A percentile compares a stretch with the other conserved stretches of the same genome.
These are phyloP conservation scores for Apophysomyces trapeziformis DNA, from an alignment of 371 early-diverging fungal species.

Conservation along the genomic window DNA sequence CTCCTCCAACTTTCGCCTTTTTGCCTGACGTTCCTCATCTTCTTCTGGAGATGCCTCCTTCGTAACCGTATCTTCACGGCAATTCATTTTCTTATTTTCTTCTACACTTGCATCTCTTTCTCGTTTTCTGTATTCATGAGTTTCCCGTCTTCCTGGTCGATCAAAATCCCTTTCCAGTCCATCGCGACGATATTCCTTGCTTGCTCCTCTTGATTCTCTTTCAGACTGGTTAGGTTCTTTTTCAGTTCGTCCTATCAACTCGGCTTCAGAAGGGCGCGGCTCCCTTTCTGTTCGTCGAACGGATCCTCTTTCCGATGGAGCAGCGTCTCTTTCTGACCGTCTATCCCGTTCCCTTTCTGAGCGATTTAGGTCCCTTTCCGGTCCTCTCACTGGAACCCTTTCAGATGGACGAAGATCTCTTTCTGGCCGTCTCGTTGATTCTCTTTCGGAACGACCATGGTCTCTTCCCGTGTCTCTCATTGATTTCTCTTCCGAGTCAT, in stretches of 20 bases:
- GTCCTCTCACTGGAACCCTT: neutral
- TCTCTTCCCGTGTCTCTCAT: no score
- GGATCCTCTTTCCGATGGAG: neutral
- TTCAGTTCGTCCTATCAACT: no score
- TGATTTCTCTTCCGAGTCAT: no score
- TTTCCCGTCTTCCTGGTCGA: neutral
- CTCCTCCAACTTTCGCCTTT: slow-evolving; percentile 9
- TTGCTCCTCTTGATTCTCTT: no score
- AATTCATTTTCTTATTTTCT: neutral
- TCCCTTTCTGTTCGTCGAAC: neutral
- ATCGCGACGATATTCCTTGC: no score
- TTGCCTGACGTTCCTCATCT: neutral
- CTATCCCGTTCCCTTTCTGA: neutral
- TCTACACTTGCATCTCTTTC: neutral
- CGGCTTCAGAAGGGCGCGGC: no score
- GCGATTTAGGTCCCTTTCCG: neutral
- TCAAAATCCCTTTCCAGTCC: neutral
- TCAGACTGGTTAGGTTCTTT: no score
- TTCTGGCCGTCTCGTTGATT: no score
- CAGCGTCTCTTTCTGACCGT: neutral
- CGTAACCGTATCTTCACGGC: neutral
- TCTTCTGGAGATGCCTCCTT: neutral
- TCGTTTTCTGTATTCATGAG: neutral
- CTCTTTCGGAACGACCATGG: no score
- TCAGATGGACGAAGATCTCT: neutral